Evolutionary conservation across 176 grass and related monocot species (phyloP).

Genomic region (Canna indica): DNA sequence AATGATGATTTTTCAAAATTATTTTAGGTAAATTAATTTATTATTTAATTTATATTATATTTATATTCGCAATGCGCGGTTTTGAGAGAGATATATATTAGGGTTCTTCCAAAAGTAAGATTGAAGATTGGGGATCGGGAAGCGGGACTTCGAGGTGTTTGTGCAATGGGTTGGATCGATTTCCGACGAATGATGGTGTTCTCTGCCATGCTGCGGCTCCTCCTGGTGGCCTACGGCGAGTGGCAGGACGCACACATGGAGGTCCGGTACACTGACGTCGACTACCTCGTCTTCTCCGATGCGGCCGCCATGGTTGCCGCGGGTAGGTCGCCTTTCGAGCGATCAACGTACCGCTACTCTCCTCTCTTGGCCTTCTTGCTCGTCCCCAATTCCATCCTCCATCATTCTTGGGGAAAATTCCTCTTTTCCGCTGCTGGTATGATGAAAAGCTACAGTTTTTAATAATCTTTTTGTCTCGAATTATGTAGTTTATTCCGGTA

Average conservation of each 20-base stretch:
- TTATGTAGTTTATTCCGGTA: not conserved
- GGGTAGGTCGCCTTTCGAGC: constrained; percentile 72
- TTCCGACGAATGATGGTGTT: constrained; percentile 39
- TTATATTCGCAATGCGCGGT: too few species aligned
- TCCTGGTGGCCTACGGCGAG: constrained; percentile 51
- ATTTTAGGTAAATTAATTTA: too few species aligned
- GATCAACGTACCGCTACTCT: constrained; percentile 75
- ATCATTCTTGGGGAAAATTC: constrained; percentile 68
- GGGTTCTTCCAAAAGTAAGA: too few species aligned
- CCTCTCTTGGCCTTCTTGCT: constrained; percentile 78
- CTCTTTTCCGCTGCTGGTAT: constrained; percentile 84
- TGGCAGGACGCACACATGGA: constrained; percentile 93
- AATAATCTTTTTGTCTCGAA: not conserved
- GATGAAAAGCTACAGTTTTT: not conserved
- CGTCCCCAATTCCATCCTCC: constrained; percentile 61
- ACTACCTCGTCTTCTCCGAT: constrained; percentile 95
- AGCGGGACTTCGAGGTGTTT: not conserved
- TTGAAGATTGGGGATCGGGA: constrained; percentile 1
- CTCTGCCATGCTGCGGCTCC: constrained; percentile 42
- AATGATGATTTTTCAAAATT: too few species aligned
- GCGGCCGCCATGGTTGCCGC: constrained; percentile 55
- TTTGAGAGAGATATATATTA: too few species aligned
- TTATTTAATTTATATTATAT: too few species aligned
- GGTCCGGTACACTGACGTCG: constrained; percentile 83
- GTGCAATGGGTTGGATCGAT: constrained; percentile 7